Percentiles rank a stretch among this genome's conserved stretches.
Evolutionary conservation across 1,139 yeast genomes (phyloP).

Genomic region (Candida pseudoviswanathii): DNA sequence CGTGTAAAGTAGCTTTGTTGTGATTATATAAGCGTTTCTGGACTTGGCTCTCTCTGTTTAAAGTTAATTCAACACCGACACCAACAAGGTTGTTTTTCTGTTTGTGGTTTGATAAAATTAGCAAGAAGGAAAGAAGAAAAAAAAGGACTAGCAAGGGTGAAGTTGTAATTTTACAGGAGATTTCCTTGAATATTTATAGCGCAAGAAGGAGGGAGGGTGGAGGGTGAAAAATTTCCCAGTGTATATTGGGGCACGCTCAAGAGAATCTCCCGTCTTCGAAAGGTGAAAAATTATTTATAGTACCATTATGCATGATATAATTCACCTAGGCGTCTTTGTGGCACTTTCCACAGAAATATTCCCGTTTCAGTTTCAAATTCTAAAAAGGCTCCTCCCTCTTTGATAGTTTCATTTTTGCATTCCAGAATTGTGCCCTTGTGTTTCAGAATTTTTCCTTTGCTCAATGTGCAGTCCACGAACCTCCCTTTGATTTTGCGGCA

Average conservation of each 20-base stretch:
- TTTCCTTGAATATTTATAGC: constrained; percentile 1
- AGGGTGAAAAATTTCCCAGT: neutral
- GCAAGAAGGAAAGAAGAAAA: neutral
- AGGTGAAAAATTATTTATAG: neutral
- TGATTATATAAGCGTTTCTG: neutral
- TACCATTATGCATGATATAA: neutral
- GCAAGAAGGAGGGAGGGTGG: neutral
- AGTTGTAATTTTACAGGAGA: neutral
- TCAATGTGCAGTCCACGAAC: no score
- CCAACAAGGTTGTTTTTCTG: neutral
- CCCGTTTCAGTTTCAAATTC: neutral
- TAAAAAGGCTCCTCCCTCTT: neutral
- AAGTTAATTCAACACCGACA: no score
- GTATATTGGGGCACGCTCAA: no score
- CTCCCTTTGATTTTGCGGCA: no score
- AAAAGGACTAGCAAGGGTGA: neutral
- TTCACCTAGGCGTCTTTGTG: neutral
- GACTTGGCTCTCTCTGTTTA: no score
- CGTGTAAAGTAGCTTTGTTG: neutral
- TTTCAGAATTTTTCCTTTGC: neutral
- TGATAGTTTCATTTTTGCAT: neutral
- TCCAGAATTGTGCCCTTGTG: neutral
- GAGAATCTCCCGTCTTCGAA: no score
- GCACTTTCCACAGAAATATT: neutral
- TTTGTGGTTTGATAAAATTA: neutral